phyloP scores from a whole-genome alignment of 2,329 filamentous ascomycete genomes.

The Pyrenochaeta sp. region DNA sequence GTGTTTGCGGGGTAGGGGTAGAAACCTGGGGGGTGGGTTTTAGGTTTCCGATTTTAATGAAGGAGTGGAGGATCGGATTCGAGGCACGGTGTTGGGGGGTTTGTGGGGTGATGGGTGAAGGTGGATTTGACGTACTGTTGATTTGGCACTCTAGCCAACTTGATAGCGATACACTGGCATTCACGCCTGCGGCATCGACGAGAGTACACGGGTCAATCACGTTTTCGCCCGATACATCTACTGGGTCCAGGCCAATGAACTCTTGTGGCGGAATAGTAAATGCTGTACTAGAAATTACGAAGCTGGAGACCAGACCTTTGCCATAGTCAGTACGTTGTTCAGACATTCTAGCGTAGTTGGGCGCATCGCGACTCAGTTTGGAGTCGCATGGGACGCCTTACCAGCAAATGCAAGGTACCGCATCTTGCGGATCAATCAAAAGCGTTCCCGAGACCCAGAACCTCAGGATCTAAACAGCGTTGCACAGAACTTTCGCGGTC shows the following conservation, averaged over 20 bases:
- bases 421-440: conserved; percentile 4
- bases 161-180: conserved; percentile 37
- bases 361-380: no score
- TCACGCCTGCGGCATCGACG: conserved; percentile 26
- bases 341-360: not conserved
- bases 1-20: conserved; percentile 43
- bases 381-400: conserved; percentile 1
- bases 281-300: conserved; percentile 6
- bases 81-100: no score
- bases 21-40: conserved; percentile 26
- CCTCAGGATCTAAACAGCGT: not conserved
- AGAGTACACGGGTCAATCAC: conserved; percentile 31
- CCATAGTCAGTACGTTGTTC: not conserved
- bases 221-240: conserved; percentile 2
- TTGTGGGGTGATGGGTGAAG: no score
- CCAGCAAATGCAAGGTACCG: conserved; percentile 4
- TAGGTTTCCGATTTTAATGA: not conserved
- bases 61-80: no score
- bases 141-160: conserved; percentile 43
- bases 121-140: conserved; percentile 22
- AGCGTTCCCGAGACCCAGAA: not conserved
- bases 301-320: conserved; percentile 4
- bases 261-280: conserved; percentile 9
- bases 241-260: conserved; percentile 3
- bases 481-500: not conserved